Base-by-base conservation (phyloP, 83 land plant species). In the Picea abies region DNA sequence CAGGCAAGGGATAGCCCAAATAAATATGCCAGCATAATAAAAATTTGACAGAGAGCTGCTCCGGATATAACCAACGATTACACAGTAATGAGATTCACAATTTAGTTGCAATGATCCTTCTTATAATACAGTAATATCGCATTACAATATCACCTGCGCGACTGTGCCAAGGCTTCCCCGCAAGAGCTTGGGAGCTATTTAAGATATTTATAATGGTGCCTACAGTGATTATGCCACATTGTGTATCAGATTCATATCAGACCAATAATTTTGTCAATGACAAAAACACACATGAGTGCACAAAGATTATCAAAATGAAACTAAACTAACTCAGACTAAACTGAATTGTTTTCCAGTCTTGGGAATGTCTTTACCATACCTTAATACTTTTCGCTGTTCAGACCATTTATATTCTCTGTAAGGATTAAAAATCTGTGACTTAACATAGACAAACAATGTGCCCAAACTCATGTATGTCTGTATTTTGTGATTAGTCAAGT, bases 91-190 rank as follows among this genome's bases (percentile, higher is more conserved):
- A 11, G 56, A 0, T 52, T 52, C 14, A 10, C 56, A 52, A 52
- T 52, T 52, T 52, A 10, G 56, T 52, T 52, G 3, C 56, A 52
- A 52, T 52, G 56, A 52, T 10, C 10, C 56, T 52, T 11, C 14
- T 10, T 52, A 10, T 52, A 52, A 52, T 52, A 10, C 12, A 52
- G 11, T 52, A 52, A 10, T 52, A 10, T 52, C 10, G 56, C 56
- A 56, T 14, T 20, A 14, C 4, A 35, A 82, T 63, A 71, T 56
- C 32, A 95, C 96, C 93, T 96, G 98, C 84, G 93, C 91, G 12
- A 94, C 93, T 22, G 98, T 81, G 17, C 99, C 98, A 37, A 97
- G 89, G 25, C 83, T 81, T 23, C 99, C 99, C 81, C 98, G 85
- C 88, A 93, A 16, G 65, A 93, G 91, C 71, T 90, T 90, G 16